Base-by-base conservation (phyloP, 2,329 filamentous ascomycete genomes). In the Alternaria gaisen region DNA sequence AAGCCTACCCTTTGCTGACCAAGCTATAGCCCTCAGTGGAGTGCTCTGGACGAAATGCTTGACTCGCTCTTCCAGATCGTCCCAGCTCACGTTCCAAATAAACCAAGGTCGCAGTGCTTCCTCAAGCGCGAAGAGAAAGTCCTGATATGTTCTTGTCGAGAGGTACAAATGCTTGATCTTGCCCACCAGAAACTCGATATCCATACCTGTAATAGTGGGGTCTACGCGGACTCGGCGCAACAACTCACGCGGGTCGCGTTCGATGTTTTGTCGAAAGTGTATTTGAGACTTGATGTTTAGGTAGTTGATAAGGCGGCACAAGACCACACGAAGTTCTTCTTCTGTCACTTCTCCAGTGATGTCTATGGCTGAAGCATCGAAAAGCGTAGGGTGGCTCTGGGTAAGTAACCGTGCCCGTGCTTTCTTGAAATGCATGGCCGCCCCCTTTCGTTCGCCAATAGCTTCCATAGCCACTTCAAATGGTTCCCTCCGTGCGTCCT, bases 191-290 rank as follows among this genome's bases (percentile, higher is more conserved):
- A 70, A 74, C 12, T 65, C 59, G 26, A 64, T 38, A 30, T 74
- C 57, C 42, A 74, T 52, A 9, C 72, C 73, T 12, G 66, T 63
- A 16, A 72, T 60, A 7, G 69, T 62, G 3, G 73, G 73, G 42
- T 74, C 69, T 11, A 75, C 63, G 16, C 65, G 50, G 2, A 63
- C 30, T n/a, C 52, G 50, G 20, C 64, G 66, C 20, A 72, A 48
- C 8, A 60, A 26, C 14, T 68, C 64, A 42, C 47, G 44, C 28
- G 36, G 51, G 16, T 61, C 51, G 3, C 57, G 5, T 7, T 2
- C 5, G 10, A 66, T 34, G 12, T 46, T 38, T 16, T 18, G 58
- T 28, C 43, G 28, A n/a, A 68, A 58, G 10, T 28, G 16, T 5
- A 30, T 3, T 2, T 46, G 20, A 28, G 40, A 55, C 6, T 53